Base-by-base conservation (phyloP, 805 yeast species). In the Ogataea ramenticola region DNA sequence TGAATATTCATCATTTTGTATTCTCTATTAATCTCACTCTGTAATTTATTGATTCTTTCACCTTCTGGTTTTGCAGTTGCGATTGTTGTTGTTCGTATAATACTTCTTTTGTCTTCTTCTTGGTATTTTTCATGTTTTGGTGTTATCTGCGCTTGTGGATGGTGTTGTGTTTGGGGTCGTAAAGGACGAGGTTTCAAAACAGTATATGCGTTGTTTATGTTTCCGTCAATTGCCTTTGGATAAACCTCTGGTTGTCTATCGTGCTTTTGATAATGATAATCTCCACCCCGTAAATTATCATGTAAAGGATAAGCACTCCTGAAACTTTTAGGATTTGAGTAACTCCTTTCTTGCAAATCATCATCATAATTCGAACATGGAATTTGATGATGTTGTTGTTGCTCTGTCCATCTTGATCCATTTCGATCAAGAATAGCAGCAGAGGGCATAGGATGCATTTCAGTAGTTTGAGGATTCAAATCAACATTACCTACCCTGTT, bases 401-500 rank as follows among this genome's bases (percentile, higher is more conserved):
- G 31, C 7, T 24, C 41, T 7, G 27, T 22, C 43, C 43, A 40
- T 5, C 31, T 31, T 4, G 14, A 8, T 21, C n/a, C 17, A 17
- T 24, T 17, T 6, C 38, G 19, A 40, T 33, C 43, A 4, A 40
- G 19, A 9, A n/a, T n/a, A 21, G 43, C 43, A 32, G 43, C 43
- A 17, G 43, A 26, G 8, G 43, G 43, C 43, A 40, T 40, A 5
- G 43, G 31, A 12, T 33, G 38, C 43, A 40, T 40, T 16, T 40
- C 43, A 19, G 43, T 32, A 9, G 14, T 22, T 15, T 21, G 15
- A 3, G 11, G 32, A 26, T 40, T 40, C 21, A 40, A 15, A 26
- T 40, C 43, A 22, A 40, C 29, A 15, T 36, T 4, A 14, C 22
- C 30, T 6, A 24, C 27, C 7, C 11, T 20, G 19, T 34, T 19